Evolutionary conservation across 1,284 basidiomycete species (phyloP), one percentile per base, ranked within the genome.

Genomic region (Moesziomyces sp.): DNA sequence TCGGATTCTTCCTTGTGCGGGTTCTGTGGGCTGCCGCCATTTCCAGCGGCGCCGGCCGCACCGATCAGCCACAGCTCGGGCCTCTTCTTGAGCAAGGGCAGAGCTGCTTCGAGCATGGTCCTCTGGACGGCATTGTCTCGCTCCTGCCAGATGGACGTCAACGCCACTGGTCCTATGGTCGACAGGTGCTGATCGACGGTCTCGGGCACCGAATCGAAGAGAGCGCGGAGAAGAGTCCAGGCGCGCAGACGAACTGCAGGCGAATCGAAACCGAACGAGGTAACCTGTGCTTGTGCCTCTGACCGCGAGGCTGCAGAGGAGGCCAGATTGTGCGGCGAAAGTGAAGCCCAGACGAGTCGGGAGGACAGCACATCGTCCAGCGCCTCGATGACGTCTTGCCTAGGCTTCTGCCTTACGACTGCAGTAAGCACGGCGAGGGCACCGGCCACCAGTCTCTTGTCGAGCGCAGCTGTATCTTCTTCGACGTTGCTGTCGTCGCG

Each of bases 401-500:
- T 24, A 1, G 68, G 48, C 14, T 68, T 35, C 23, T 60, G 50
- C 18, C 47, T 44, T 14, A 79, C 30, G 50, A 77, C 44, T 48
- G 72, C 71, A 2, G 56, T 54, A 0, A 84, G 52, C 13, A 68
- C 71, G 0, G 80, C 79, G 2, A 82, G 60, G 10, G 78, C 78
- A 18, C 78, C 80, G 1, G 79, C 76, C 8, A 78, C 80, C 24
- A 84, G 73, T 21, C 82, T 70, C 24, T 74, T 75, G 57, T 83
- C 78, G 10, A 80, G 76, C 5, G 75, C 80, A 8, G 76, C 68
- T 3, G 60, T 68, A 40, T 78, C 79, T 50, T 84, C 82, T 40
- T 84, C 82, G 26, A 84, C 74, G 21, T 82, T 81, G 24, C 62
- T 63, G 23, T 82, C 81, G 66, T 83, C 81, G 28, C 82, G 65